Evolutionary conservation across 495 filamentous ascomycete species (phyloP).

Genomic region (Trichoderma reesei): DNA sequence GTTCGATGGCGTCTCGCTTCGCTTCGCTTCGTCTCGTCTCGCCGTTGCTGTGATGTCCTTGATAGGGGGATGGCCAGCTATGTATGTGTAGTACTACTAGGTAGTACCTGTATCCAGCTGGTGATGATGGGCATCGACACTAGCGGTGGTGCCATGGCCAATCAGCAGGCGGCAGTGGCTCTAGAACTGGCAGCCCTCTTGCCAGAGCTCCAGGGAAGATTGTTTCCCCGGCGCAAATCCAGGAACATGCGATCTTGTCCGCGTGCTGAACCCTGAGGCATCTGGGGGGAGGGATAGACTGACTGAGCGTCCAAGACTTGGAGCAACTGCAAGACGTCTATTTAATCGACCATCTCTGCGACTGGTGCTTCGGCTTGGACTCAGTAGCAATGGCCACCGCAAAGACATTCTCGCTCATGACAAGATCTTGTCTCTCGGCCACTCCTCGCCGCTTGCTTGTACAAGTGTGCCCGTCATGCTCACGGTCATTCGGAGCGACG

Average conservation of each 20-base stretch:
- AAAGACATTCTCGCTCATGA: not conserved
- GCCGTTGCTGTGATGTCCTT: not conserved
- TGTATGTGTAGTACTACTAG: too few relatives aligned
- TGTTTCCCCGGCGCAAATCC: not conserved
- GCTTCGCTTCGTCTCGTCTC: not conserved
- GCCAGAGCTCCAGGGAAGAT: constrained; percentile 4
- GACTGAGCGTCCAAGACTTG: too few relatives aligned
- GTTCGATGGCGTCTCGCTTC: not conserved
- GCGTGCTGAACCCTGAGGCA: not conserved
- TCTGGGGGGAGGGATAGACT: not conserved
- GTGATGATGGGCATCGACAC: constrained; percentile 7
- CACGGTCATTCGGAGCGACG: constrained; percentile 44
- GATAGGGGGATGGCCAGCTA: constrained; percentile 6
- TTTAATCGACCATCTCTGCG: not conserved
- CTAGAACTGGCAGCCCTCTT: not conserved
- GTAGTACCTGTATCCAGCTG: too few relatives aligned
- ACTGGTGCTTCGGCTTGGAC: too few relatives aligned
- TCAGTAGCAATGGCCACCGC: not conserved
- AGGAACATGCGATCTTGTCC: not conserved
- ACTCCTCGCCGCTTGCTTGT: not conserved
- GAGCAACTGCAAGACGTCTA: not conserved
- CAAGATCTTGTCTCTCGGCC: not conserved
- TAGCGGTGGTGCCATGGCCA: not conserved
- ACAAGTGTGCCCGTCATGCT: constrained; percentile 32
- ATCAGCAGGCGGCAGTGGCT: not conserved